Evolutionary conservation across 768 basidiomycete species (phyloP).

Genomic region (Leccinum uliginosum): DNA sequence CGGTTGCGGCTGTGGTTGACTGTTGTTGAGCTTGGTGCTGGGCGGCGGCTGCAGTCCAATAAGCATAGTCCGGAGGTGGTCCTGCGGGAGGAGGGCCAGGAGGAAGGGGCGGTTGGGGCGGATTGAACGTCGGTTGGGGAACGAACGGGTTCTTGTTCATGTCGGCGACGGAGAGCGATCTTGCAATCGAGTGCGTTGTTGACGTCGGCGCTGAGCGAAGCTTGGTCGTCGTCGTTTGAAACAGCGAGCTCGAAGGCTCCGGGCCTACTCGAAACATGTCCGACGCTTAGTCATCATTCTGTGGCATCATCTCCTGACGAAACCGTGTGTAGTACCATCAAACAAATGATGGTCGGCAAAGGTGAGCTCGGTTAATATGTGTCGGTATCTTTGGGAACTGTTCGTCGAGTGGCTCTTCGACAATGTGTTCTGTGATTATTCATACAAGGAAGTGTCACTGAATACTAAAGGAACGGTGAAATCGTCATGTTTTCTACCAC

Average conservation of each 20-base stretch:
- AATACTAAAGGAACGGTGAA: background rate
- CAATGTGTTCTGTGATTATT: background rate
- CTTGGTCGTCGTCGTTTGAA: conserved; percentile 23
- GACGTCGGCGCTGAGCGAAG: conserved; percentile 8
- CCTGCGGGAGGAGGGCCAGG: conserved; percentile 76
- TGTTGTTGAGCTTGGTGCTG: conserved; percentile 37
- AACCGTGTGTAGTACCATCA: too few species aligned
- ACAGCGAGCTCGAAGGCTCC: conserved; percentile 16
- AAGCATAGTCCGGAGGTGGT: conserved; percentile 72
- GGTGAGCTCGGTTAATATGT: background rate
- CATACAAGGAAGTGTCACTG: too few species aligned
- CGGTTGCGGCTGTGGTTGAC: conserved; percentile 35
- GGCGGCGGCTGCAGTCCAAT: conserved; percentile 64
- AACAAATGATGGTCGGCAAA: background rate
- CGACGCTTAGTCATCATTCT: conserved; percentile 23
- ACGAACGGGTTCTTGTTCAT: conserved; percentile 89
- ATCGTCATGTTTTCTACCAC: background rate
- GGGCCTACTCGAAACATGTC: conserved; percentile 14
- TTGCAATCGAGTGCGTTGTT: conserved; percentile 7
- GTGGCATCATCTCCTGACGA: background rate
- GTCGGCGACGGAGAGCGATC: conserved; percentile 7
- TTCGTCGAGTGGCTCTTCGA: background rate
- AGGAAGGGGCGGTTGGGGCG: conserved; percentile 73
- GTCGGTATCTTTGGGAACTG: background rate
- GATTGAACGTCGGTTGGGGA: conserved; percentile 61